Conservation (phyloP, 2,329 filamentous ascomycete genomes). For the Fusarium pseudoanthophilum region DNA sequence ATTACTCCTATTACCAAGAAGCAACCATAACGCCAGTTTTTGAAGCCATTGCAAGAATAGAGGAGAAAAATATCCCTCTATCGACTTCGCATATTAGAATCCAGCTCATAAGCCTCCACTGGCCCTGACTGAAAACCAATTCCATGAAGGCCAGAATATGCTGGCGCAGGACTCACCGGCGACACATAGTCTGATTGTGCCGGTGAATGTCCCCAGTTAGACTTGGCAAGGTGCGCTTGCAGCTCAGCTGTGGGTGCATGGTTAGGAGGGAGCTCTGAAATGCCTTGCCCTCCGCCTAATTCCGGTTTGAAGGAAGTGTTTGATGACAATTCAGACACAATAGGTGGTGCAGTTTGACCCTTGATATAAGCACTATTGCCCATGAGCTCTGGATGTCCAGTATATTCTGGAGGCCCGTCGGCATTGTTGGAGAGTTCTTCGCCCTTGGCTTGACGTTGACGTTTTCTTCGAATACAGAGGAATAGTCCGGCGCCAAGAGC, state of each 20-base stretch:
- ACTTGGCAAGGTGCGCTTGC: slow-evolving; percentile 33
- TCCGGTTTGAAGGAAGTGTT: slow-evolving; percentile 42
- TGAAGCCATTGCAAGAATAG: background rate
- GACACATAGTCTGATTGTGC: slow-evolving; percentile 30
- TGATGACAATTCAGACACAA: slow-evolving; percentile 33
- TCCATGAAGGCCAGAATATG: slow-evolving; percentile 28
- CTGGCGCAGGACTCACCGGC: slow-evolving; percentile 15
- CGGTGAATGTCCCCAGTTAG: slow-evolving; percentile 32
- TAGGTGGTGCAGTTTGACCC: slow-evolving; percentile 11
- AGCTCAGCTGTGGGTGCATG: slow-evolving; percentile 45
- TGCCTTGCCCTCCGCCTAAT: slow-evolving; percentile 36
- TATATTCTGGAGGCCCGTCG: slow-evolving; percentile 33
- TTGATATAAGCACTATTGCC: slow-evolving; percentile 29
- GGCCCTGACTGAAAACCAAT: slow-evolving; percentile 52
- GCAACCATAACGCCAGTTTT: slow-evolving; percentile 18
- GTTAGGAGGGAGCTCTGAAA: slow-evolving; percentile 39
- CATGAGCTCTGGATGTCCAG: slow-evolving; percentile 50
- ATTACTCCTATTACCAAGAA: background rate
- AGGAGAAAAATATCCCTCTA: background rate
- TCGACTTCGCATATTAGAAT: slow-evolving; percentile 33
- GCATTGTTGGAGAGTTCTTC: slow-evolving; percentile 33
- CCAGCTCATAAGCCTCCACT: slow-evolving; percentile 49
- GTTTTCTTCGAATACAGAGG: slow-evolving; percentile 53
- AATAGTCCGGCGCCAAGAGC: slow-evolving; percentile 46
- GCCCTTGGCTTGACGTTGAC: slow-evolving; percentile 41